Conservation (phyloP, 208 protist species). For the Trypanosoma congolense region DNA sequence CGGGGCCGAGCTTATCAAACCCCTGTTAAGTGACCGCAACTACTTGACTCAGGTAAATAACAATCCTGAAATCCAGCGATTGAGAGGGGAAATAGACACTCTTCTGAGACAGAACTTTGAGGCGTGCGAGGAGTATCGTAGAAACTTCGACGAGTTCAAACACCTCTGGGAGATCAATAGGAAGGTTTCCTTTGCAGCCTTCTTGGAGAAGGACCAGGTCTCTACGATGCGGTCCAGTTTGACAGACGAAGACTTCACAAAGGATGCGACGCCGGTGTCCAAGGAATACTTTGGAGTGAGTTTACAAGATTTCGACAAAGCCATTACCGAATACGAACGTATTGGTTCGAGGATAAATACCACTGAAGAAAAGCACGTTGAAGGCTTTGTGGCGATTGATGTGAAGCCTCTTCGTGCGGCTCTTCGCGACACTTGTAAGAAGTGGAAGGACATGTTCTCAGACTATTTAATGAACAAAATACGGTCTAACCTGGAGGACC, state of each 20-base stretch:
- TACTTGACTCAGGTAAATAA: constrained; percentile 62
- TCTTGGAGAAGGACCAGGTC: constrained; percentile 67
- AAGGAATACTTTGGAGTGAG: constrained; percentile 88
- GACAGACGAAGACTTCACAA: constrained; percentile 40
- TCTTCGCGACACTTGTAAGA: constrained; percentile 86
- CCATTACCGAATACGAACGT: constrained; percentile 92
- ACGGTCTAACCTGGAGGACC: constrained; percentile 66
- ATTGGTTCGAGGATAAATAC: constrained; percentile 72
- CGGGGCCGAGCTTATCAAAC: constrained; percentile 51
- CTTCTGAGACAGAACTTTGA: constrained; percentile 74
- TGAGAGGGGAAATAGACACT: constrained; percentile 63
- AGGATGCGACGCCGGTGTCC: constrained; percentile 28
- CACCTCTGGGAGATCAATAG: constrained; percentile 91
- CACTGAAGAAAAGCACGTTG: constrained; percentile 85
- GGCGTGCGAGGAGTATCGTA: constrained; percentile 77
- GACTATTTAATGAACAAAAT: constrained; percentile 92
- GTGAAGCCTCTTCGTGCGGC: constrained; percentile 94
- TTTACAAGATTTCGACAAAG: constrained; percentile 90
- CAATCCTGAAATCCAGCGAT: constrained; percentile 50
- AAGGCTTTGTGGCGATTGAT: constrained; percentile 92
- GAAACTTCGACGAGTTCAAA: constrained; percentile 84
- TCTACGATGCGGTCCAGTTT: constrained; percentile 30
- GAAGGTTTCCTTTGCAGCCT: constrained; percentile 82
- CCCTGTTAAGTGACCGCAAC: constrained; percentile 32
- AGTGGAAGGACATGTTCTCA: constrained; percentile 94